These are phyloP conservation scores for Candida saitoana DNA, from an alignment of 805 yeast species.

Conservation along the genomic window DNA sequence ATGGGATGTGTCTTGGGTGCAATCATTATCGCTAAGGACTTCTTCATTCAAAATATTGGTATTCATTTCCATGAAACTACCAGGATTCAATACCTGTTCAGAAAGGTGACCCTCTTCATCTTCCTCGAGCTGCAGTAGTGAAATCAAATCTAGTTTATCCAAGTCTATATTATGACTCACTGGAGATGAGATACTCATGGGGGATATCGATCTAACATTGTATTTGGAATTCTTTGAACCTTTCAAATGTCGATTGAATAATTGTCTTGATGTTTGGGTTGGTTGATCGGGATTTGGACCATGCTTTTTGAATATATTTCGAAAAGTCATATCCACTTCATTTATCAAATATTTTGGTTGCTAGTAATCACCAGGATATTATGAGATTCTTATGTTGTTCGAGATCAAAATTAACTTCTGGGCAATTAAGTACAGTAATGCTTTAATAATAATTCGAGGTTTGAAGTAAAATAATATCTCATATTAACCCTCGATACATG, in stretches of 20 bases:
- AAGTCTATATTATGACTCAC: background rate
- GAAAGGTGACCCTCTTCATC: background rate
- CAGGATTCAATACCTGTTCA: background rate
- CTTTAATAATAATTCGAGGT: background rate
- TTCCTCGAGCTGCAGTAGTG: background rate
- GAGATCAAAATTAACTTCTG: background rate
- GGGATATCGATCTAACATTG: background rate
- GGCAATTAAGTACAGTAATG: background rate
- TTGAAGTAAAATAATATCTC: background rate
- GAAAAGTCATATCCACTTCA: background rate
- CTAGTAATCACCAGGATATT: background rate
- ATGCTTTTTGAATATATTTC: background rate
- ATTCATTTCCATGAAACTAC: background rate
- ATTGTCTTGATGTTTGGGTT: background rate
- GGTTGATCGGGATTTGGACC: background rate
- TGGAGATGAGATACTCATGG: slow-evolving; percentile 1
- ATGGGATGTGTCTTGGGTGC: background rate
- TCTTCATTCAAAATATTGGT: background rate
- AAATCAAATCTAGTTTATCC: background rate
- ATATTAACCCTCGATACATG: background rate
- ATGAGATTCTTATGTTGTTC: background rate
- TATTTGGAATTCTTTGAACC: background rate
- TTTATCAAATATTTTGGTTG: background rate
- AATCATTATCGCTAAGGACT: background rate
- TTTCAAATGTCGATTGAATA: background rate